Evolutionary conservation across 2,329 filamentous ascomycete genomes (phyloP), one percentile per base, ranked within the genome.

Genomic region (Alternaria gansuensis): DNA sequence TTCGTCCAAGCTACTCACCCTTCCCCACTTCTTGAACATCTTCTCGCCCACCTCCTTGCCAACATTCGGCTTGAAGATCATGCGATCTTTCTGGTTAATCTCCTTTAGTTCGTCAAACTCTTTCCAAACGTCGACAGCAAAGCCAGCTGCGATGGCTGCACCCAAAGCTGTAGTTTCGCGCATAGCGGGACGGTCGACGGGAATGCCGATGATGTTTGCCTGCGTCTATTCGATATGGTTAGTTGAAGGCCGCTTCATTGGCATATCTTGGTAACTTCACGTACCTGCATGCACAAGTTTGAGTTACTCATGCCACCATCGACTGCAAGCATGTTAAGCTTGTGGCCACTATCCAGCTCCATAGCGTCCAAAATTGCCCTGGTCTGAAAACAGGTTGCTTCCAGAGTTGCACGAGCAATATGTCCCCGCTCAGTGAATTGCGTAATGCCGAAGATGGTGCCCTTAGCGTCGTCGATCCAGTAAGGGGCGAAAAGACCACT

Each of bases 381-480:
- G 24, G 92, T 96, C 79, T 97, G 93, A 82, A 91, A 96, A 81
- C 93, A 96, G 36, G 91, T 93, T 4, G 93, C 92, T 79, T 97
- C 93, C 52, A 97, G 86, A 0, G 93, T 96, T 34, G 93, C 93
- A 60, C 93, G 89, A 43, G 92, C 92, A 69, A 97, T 92, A 76
- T 97, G 93, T 14, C 91, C 91, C 68, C 88, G 88, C 73, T 92
- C 85, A 0, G 93, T 97, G 79, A 93, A 90, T 69, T 93, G 90
- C 0, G 92, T 95, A 64, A 96, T 89, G 46, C 92, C 92, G 70
- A 94, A 93, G 41, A 77, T 87, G 5, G 93, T 96, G 59, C 93
- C 93, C 76, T 93, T 90, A 21, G 92, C 92, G 78, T 96, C 91
- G 74, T 96, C 92, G 62, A 96, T 94, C 93, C 93, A 97, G 78